Conservation (phyloP, 805 yeast genomes). For the Grigorovia humatica region DNA sequence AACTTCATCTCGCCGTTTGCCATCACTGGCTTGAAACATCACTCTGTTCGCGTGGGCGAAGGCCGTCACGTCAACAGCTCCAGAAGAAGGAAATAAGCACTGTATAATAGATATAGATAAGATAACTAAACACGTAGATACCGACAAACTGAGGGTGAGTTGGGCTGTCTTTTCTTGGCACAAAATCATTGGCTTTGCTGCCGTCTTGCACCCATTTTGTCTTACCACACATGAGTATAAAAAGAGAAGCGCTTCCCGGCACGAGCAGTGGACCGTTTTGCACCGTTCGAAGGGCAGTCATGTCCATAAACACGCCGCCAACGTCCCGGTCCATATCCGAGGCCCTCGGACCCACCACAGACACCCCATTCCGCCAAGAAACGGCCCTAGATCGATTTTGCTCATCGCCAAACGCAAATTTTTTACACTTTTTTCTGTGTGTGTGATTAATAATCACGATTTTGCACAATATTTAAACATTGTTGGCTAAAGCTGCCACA, state of each 20-base stretch:
- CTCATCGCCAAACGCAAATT: background rate
- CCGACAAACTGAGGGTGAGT: background rate
- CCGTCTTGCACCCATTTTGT: background rate
- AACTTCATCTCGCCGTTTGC: slow-evolving; percentile 83
- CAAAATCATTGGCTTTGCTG: background rate
- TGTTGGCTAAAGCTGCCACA: background rate
- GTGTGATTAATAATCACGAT: background rate
- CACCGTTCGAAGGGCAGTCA: background rate
- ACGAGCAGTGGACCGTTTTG: background rate
- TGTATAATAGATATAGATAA: background rate
- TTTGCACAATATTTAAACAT: background rate
- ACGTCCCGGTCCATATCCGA: background rate
- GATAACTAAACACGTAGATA: background rate
- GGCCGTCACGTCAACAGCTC: slow-evolving; percentile 72
- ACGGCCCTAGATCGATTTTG: background rate
- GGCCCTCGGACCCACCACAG: background rate
- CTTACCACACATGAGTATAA: background rate
- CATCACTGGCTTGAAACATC: slow-evolving; percentile 45
- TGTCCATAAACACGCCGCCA: background rate
- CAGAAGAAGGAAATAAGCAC: slow-evolving; percentile 25
- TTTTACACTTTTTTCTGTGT: background rate
- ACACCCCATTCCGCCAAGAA: background rate
- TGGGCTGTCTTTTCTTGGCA: background rate
- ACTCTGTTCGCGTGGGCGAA: slow-evolving; percentile 72
- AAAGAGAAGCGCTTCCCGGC: background rate